These are phyloP conservation scores for Phytophthora chlamydospora DNA, from an alignment of 352 stramenopile genomes.

Conservation along the genomic window DNA sequence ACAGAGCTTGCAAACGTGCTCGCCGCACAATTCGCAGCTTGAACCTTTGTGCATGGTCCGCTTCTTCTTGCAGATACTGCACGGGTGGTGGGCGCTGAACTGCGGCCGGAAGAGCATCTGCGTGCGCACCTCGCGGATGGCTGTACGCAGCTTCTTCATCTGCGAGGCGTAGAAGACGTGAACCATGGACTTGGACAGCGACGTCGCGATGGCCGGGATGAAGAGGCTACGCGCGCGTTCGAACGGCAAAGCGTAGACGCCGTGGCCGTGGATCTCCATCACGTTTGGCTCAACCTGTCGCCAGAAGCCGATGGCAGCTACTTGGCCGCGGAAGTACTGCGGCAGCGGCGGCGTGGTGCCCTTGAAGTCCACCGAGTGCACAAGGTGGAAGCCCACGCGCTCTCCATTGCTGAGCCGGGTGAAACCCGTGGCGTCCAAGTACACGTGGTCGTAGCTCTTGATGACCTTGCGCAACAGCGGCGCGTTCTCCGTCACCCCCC, in stretches of 20 bases:
- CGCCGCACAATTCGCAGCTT: conserved; percentile 7
- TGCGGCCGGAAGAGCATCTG: conserved; percentile 5
- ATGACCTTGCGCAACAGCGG: conserved; percentile 22
- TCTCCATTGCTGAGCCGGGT: conserved; percentile 19
- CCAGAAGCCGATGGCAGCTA: conserved; percentile 35
- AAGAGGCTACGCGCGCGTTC: conserved; percentile 26
- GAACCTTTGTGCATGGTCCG: conserved; percentile 7
- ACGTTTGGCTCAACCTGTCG: conserved; percentile 21
- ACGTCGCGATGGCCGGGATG: conserved; percentile 24
- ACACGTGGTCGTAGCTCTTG: conserved; percentile 35
- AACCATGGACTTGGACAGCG: conserved; percentile 35
- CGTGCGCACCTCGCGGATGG: not conserved
- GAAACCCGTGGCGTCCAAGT: conserved; percentile 33
- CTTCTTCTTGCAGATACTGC: conserved; percentile 5
- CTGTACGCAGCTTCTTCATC: conserved; percentile 30
- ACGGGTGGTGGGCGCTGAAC: conserved; percentile 4
- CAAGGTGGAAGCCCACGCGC: conserved; percentile 34
- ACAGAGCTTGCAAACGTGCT: conserved; percentile 32
- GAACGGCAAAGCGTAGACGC: conserved; percentile 28
- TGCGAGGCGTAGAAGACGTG: conserved; percentile 27
- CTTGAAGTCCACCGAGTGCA: conserved; percentile 38
- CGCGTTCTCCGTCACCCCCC: conserved; percentile 22
- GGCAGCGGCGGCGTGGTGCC: conserved; percentile 21
- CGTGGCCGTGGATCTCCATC: conserved; percentile 28
- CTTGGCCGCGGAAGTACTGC: conserved; percentile 29